Evolutionary conservation across 305 asterid genomes (phyloP), one percentile per base, ranked within the genome.

Genomic region (Ajuga reptans): DNA sequence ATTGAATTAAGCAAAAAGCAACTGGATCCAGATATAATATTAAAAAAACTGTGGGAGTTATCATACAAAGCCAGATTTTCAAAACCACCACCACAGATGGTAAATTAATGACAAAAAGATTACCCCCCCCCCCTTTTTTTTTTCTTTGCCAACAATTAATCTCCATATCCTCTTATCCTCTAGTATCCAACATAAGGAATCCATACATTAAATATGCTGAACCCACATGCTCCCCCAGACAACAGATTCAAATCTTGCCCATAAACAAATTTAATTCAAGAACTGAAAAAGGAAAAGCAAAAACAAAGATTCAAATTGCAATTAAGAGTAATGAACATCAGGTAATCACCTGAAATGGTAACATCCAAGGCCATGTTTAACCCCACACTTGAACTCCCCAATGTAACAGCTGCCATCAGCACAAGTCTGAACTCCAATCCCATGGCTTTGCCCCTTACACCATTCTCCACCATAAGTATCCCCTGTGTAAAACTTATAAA

Each of bases 371-470:
- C 96, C 97, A 77, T 91, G 97, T 57, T 87, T 91, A 39, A 88
- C 85, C 10, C 91, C 96, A 53, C 72, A 68, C 78, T 86, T 88
- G 76, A 91, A 91, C 71, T 84, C 89, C 37, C 97, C 97, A 47
- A 79, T 21, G 51, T 83, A 89, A 57, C 86, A 87, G 81, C 97
- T 91, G 4, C 97, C 97, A 79, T 91, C 96, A 18, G 84, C 87
- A 81, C 95, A 91, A 56, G 87, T 85, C 80, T 91, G 97, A 33
- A 82, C 64, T 15, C 97, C 97, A 27, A 83, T 68, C 4, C 97
- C 97, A 33, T 91, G 90, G 56, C 96, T 91, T 78, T 91, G 95
- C 0, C 97, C 97, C 72, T 82, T 85, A 33, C 73, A 91, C 97
- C 97, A 91, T 66, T 86, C 91, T 7, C 97, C 97, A 10, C 85